A percentile compares a stretch with the other conserved stretches of the same genome.
Conservation (phyloP, 2,329 filamentous ascomycete species). For the Microdochium nivale region DNA sequence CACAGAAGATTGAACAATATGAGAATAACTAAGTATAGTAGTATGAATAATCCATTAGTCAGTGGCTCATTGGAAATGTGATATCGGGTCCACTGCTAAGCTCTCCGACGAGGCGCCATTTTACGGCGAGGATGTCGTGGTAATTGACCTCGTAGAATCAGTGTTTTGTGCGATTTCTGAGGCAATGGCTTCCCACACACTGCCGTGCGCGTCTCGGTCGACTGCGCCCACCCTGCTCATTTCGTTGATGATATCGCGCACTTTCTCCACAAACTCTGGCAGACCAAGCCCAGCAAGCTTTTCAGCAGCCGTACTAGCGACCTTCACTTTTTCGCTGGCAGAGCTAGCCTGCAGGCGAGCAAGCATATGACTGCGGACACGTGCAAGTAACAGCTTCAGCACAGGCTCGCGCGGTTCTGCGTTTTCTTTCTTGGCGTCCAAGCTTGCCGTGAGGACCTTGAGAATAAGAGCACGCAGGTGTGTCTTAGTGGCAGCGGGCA, state of each 20-base stretch:
- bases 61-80: too few relatives aligned
- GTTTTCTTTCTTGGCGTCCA: constrained; percentile 31
- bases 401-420: constrained; percentile 44
- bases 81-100: too few relatives aligned
- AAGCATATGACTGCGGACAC: constrained; percentile 59
- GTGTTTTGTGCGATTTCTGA: neutral
- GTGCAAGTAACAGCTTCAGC: constrained; percentile 58
- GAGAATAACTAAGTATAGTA: too few relatives aligned
- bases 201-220: constrained; percentile 58
- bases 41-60: too few relatives aligned
- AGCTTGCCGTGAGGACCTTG: constrained; percentile 43
- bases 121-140: too few relatives aligned
- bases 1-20: too few relatives aligned
- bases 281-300: constrained; percentile 61
- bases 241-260: constrained; percentile 62
- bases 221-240: constrained; percentile 56
- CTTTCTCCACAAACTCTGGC: constrained; percentile 63
- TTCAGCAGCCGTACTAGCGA: constrained; percentile 60
- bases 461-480: constrained; percentile 50
- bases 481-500: constrained; percentile 52
- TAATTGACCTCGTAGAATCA: neutral
- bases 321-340: constrained; percentile 61
- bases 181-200: constrained; percentile 63
- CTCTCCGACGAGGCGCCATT: too few relatives aligned
- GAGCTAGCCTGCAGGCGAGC: constrained; percentile 56